Conservation (phyloP, 345 rosid genomes). For the Lepidium didymum region DNA sequence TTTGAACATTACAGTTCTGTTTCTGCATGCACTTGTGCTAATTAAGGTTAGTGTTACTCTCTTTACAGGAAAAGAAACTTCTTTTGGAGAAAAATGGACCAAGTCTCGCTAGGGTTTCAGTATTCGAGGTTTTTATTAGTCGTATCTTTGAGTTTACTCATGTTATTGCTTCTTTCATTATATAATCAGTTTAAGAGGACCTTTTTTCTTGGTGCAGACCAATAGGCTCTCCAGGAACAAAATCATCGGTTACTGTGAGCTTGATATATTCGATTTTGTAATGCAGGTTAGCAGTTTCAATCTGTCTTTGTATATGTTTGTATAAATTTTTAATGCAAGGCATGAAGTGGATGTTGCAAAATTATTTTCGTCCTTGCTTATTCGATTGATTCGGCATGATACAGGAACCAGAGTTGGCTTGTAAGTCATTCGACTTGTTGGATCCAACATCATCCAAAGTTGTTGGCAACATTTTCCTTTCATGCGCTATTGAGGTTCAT, state of each 20-base stretch:
- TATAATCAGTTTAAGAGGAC: background rate
- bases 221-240: constrained; percentile 68
- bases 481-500: constrained; percentile 77
- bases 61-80: constrained; percentile 80
- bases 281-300: constrained; percentile 34
- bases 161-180: background rate
- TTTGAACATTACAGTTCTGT: background rate
- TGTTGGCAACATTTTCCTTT: constrained; percentile 63
- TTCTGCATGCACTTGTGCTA: background rate
- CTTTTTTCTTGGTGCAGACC: constrained; percentile 48
- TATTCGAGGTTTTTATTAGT: constrained; percentile 56
- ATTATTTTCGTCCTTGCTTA: background rate
- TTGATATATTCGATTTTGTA: constrained; percentile 68
- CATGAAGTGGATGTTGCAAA: background rate
- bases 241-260: constrained; percentile 73
- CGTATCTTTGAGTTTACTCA: background rate
- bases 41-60: background rate
- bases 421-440: constrained; percentile 52
- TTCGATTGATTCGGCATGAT: background rate
- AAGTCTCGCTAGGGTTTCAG: constrained; percentile 71
- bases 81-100: constrained; percentile 82
- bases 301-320: background rate
- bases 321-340: background rate
- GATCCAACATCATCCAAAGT: constrained; percentile 58
- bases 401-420: constrained; percentile 49